Evolutionary conservation across 371 early-diverging fungal genomes (phyloP), one percentile per base, ranked within the genome.

Genomic region (Syncephalastrum sp.): DNA sequence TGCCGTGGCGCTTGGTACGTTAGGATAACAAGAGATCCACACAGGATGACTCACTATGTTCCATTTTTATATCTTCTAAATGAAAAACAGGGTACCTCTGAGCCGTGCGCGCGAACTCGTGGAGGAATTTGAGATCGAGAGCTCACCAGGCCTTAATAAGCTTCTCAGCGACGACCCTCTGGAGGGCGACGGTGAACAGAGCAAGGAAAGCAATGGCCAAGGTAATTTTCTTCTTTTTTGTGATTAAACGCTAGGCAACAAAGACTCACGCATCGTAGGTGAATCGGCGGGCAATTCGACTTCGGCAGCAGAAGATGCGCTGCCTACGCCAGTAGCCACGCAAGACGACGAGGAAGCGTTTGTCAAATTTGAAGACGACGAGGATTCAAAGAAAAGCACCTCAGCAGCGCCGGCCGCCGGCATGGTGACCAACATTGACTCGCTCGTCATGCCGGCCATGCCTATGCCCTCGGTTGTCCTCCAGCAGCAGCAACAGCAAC

Each of bases 1-100:
- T 72, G 72, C 47, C 69, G 79, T 44, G 82, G 82, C 45, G 72
- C 75, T 33, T 81, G 81, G 81, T 74, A 74, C 56, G 60, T 14
- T 47, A n/a, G 41, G 12, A 47, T 13, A 47, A 29, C 25, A 41
- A 54, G 42, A 21, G 21, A 15, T 1, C 24, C 38, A 33, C 10
- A 33, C 12, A 21, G 21, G 38, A 33, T 33, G 38, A 33, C 38
- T 33, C 38, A 33, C 21, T 21, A 2, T 21, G 0, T 24, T 29
- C 10, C 10, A 33, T 49, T 33, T 56, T 46, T 59, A 19, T 56
- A 21, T 21, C 21, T 21, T 21, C n/a, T n/a, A n/a, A n/a, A 21
- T 21, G 2, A 1, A 21, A 21, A 29, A 41, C 53, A 77, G 81
- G 81, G 77, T 82, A 15, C 75, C 77, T 4, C 54, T 82, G 45